These are phyloP conservation scores for Colletotrichum cereale DNA, from an alignment of 2,329 filamentous ascomycete species.

Conservation along the genomic window DNA sequence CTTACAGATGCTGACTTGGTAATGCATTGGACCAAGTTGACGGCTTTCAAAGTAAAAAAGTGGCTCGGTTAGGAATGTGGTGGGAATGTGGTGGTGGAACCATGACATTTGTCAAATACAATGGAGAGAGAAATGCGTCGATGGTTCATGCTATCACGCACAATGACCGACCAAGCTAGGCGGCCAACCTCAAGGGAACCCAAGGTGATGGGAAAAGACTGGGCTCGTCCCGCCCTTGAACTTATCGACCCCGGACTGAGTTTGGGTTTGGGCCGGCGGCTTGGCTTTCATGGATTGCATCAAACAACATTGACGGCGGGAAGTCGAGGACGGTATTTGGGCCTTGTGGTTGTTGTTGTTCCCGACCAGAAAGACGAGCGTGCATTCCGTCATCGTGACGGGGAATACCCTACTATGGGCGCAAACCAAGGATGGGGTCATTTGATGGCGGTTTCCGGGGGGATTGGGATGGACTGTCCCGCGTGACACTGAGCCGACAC, in stretches of 20 bases:
- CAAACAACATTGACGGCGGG: constrained; percentile 7
- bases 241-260: background rate
- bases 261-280: constrained; percentile 17
- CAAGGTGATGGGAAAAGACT: background rate
- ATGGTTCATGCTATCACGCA: background rate
- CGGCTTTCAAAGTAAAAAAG: too few species aligned
- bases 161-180: background rate
- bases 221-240: too few species aligned
- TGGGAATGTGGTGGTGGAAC: background rate
- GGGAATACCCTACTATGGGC: background rate
- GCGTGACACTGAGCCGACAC: background rate
- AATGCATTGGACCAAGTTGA: too few species aligned
- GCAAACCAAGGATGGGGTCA: background rate
- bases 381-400: constrained; percentile 24
- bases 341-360: background rate
- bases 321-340: background rate
- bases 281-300: constrained; percentile 14
- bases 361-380: background rate
- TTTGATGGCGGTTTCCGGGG: constrained; percentile 4
- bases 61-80: too few species aligned
- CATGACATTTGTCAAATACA: background rate
- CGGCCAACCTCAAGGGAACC: background rate
- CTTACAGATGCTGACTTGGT: too few species aligned
- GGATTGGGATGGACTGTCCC: constrained; percentile 7
- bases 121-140: background rate